phyloP scores from a whole-genome alignment of 164 flowering plant genomes.

The Stephania cephalantha region DNA sequence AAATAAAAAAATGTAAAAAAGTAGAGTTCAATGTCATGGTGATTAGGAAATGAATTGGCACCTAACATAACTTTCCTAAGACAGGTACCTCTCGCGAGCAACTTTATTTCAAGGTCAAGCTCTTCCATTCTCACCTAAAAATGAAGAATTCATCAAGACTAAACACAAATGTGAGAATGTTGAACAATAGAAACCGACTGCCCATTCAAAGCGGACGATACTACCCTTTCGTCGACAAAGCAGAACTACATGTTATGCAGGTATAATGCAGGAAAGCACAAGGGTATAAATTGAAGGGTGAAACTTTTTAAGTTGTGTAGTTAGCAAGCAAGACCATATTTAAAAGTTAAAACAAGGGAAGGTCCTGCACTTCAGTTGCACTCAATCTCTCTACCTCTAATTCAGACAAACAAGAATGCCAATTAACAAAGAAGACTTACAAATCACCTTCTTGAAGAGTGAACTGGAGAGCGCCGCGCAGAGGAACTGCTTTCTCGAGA shows the following conservation, averaged over 20 bases:
- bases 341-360: conserved; percentile 5
- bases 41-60: conserved; percentile 6
- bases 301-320: conserved; percentile 8
- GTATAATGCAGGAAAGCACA: not conserved
- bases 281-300: not conserved
- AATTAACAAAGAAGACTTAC: conserved; percentile 20
- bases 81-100: conserved; percentile 5
- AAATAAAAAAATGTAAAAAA: not conserved
- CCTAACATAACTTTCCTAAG: conserved; percentile 10
- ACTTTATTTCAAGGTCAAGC: conserved; percentile 10
- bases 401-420: conserved; percentile 24
- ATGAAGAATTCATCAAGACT: not conserved
- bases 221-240: not conserved
- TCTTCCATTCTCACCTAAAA: conserved; percentile 13
- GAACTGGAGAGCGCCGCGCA: conserved; percentile 35
- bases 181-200: conserved; percentile 7
- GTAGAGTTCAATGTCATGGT: not conserved
- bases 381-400: not conserved
- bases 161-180: not conserved
- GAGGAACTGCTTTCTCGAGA: conserved; percentile 37
- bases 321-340: conserved; percentile 4
- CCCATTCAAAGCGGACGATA: conserved; percentile 1
- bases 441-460: conserved; percentile 32
- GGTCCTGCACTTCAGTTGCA: conserved; percentile 6
- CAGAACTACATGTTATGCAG: not conserved